Evolutionary conservation across 495 filamentous ascomycete species (phyloP).

Genomic region (Penicillium psychrofluorescens): DNA sequence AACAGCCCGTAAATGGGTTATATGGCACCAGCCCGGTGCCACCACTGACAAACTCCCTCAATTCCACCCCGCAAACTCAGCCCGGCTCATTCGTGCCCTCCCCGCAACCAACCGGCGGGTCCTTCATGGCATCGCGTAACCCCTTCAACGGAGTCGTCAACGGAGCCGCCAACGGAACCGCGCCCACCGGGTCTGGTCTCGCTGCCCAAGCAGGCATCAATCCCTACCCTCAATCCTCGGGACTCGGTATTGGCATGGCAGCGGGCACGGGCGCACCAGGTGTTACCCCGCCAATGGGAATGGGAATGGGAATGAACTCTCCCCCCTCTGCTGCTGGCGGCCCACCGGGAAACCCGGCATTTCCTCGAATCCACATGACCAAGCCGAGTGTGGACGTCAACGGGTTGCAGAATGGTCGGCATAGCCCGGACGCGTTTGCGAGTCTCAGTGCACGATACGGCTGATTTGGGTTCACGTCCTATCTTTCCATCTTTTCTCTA

Average conservation of each 20-base stretch:
- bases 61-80: conserved; percentile 18
- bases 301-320: conserved; percentile 7
- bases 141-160: conserved; percentile 31
- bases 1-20: conserved; percentile 6
- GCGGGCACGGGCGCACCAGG: conserved; percentile 8
- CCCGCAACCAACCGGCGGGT: conserved; percentile 25
- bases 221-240: conserved; percentile 7
- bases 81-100: conserved; percentile 19
- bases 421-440: conserved; percentile 97
- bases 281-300: conserved; percentile 13
- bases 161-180: conserved; percentile 11
- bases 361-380: conserved; percentile 57
- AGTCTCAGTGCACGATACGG: conserved; percentile 65
- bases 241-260: conserved; percentile 14
- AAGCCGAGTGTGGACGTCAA: conserved; percentile 86
- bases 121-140: conserved; percentile 26
- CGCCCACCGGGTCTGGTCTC: conserved; percentile 12
- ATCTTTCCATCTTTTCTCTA: conserved; percentile 1
- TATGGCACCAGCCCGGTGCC: conserved; percentile 12
- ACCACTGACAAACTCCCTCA: conserved; percentile 14
- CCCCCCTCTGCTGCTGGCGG: conserved; percentile 4
- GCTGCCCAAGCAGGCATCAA: conserved; percentile 17
- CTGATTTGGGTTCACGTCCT: conserved; percentile 7
- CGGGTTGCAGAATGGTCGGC: conserved; percentile 65
- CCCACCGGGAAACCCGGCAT: conserved; percentile 5